Evolutionary conservation across 305 asterid genomes (phyloP).

Genomic region (Fraxinus velutina): DNA sequence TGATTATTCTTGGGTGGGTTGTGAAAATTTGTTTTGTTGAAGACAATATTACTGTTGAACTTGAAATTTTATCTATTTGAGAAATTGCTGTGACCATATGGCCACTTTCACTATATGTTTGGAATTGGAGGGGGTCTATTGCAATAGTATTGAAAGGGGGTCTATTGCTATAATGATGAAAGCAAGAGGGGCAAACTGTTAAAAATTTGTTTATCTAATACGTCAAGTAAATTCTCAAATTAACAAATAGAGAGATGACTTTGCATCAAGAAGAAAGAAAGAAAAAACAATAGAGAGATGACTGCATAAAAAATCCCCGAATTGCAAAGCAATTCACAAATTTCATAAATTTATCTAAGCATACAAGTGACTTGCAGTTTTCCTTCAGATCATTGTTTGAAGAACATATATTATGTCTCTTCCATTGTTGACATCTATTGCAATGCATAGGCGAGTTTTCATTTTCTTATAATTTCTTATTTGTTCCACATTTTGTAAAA

Average conservation of each 20-base stretch:
- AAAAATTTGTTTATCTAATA: not conserved
- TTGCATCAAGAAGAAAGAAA: too few species aligned
- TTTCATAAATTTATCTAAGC: too few species aligned
- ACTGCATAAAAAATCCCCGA: too few species aligned
- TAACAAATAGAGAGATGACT: not conserved
- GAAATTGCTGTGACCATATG: not conserved
- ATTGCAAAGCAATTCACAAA: too few species aligned
- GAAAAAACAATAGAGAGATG: too few species aligned
- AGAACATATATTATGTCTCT: too few species aligned
- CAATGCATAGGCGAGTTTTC: too few species aligned
- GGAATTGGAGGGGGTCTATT: not conserved
- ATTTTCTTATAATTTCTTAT: too few species aligned
- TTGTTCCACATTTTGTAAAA: too few species aligned
- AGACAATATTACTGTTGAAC: not conserved
- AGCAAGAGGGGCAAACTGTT: not conserved
- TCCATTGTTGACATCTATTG: too few species aligned
- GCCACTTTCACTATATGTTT: not conserved
- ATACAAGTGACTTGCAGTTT: too few species aligned
- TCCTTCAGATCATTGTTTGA: too few species aligned
- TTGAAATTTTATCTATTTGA: not conserved
- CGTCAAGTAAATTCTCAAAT: not conserved
- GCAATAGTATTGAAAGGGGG: not conserved
- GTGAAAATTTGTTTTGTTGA: constrained; percentile 22
- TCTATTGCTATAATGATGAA: not conserved
- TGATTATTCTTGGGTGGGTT: constrained; percentile 29